A percentile compares a stretch with the other conserved stretches of the same genome.
phyloP scores from a whole-genome alignment of 192 early-diverging fungal genomes.

The Cetraspora pellucida region DNA sequence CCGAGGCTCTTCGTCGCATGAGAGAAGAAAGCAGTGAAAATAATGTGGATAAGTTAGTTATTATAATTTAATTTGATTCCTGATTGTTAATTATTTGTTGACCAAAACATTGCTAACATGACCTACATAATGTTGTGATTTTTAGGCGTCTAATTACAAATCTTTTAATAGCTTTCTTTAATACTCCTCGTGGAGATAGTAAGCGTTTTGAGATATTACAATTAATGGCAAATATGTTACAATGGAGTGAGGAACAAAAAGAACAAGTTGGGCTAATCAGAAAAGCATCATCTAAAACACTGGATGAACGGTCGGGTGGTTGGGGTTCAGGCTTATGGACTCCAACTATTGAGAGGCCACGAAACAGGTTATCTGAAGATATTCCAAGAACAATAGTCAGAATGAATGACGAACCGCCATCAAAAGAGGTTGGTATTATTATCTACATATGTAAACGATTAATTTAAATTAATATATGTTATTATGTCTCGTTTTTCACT shows the following conservation, averaged over 20 bases:
- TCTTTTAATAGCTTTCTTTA: constrained; percentile 85
- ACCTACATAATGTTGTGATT: not conserved
- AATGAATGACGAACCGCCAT: constrained; percentile 2
- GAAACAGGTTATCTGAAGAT: constrained; percentile 44
- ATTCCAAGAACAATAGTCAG: constrained; percentile 16
- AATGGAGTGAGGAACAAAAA: constrained; percentile 88
- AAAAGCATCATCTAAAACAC: constrained; percentile 51
- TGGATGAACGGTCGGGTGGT: constrained; percentile 15
- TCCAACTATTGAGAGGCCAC: constrained; percentile 52
- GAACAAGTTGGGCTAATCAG: constrained; percentile 78
- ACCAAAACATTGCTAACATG: not conserved
- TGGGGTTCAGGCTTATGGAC: constrained; percentile 42
- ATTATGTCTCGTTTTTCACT: not conserved
- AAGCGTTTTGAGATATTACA: constrained; percentile 91
- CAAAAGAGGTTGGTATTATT: constrained; percentile 32
- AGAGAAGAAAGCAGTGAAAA: constrained; percentile 78
- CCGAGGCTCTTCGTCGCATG: constrained; percentile 89
- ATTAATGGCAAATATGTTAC: constrained; percentile 86
- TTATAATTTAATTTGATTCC: not conserved
- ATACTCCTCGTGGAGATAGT: constrained; percentile 82
- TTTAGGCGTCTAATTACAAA: constrained; percentile 84
- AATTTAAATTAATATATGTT: too few species aligned
- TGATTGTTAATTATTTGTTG: constrained; percentile 8
- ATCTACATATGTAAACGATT: too few species aligned
- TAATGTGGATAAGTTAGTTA: constrained; percentile 72